phyloP scores from a whole-genome alignment of 108 stramenopile species.

The Fistulifera pelliculosa region DNA sequence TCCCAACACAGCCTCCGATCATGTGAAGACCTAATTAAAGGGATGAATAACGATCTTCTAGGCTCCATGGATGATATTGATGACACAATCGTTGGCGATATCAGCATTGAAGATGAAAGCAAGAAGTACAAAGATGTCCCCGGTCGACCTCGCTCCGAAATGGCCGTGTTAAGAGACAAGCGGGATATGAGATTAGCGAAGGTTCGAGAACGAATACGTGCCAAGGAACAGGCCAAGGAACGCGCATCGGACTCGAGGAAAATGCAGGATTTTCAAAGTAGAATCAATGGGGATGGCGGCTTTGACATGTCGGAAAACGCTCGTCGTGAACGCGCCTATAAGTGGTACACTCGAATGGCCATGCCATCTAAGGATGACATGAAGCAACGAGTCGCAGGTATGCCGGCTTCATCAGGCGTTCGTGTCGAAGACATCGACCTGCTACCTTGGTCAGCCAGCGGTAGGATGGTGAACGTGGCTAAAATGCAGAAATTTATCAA shows the following conservation, averaged over 20 bases:
- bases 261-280: neutral
- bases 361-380: neutral
- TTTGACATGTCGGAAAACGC: slow-evolving; percentile 5
- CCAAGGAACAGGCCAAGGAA: neutral
- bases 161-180: too few species aligned
- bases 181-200: neutral
- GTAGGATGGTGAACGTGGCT: slow-evolving; percentile 1
- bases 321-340: slow-evolving; percentile 4
- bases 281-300: neutral
- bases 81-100: too few species aligned
- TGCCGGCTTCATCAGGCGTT: neutral
- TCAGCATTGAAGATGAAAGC: too few species aligned
- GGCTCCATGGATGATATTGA: too few species aligned
- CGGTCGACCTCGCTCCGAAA: too few species aligned
- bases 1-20: too few species aligned
- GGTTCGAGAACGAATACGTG: neutral
- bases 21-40: too few species aligned
- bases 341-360: slow-evolving; percentile 7
- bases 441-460: slow-evolving; percentile 6
- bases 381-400: slow-evolving; percentile 1
- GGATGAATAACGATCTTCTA: too few species aligned
- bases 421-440: slow-evolving; percentile 4
- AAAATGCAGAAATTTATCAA: slow-evolving; percentile 4
- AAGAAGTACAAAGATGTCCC: too few species aligned
- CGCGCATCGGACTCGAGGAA: neutral